Evolutionary conservation across 2,329 filamentous ascomycete genomes (phyloP).

Genomic region (Pseudopithomyces maydicus): DNA sequence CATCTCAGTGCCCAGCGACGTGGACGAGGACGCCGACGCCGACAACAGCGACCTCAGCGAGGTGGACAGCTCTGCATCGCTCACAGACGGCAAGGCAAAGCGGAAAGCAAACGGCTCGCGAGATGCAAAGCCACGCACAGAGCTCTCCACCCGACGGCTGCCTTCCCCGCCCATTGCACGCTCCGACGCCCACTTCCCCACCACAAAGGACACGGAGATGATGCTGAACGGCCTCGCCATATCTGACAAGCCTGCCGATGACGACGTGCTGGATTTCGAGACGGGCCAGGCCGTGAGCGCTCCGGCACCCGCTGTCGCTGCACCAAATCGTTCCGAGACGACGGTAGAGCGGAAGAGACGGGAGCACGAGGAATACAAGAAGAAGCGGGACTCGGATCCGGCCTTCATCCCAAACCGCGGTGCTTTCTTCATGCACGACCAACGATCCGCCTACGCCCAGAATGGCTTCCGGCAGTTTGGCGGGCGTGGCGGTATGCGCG

Average conservation of each 20-base stretch:
- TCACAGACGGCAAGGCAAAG: slow-evolving; percentile 43
- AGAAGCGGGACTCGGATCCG: slow-evolving; percentile 85
- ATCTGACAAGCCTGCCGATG: slow-evolving; percentile 46
- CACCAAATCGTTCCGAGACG: slow-evolving; percentile 55
- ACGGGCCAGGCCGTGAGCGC: slow-evolving; percentile 42
- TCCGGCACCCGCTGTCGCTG: slow-evolving; percentile 45
- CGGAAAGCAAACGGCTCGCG: slow-evolving; percentile 44
- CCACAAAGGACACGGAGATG: slow-evolving; percentile 61
- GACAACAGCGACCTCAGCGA: slow-evolving; percentile 64
- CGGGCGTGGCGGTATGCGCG: slow-evolving; percentile 64
- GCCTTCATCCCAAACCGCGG: slow-evolving; percentile 93
- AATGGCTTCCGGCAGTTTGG: slow-evolving; percentile 74
- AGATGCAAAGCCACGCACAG: slow-evolving; percentile 36
- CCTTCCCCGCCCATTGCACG: slow-evolving; percentile 43
- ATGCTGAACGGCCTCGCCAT: slow-evolving; percentile 65
- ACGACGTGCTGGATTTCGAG: slow-evolving; percentile 59
- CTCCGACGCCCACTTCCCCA: slow-evolving; percentile 47
- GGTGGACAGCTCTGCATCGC: slow-evolving; percentile 48
- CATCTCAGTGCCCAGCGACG: slow-evolving; percentile 61
- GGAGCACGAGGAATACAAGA: slow-evolving; percentile 90
- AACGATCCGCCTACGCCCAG: slow-evolving; percentile 74
- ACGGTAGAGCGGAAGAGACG: slow-evolving; percentile 74
- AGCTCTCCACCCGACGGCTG: slow-evolving; percentile 31
- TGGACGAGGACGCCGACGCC: slow-evolving; percentile 63
- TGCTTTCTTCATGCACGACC: slow-evolving; percentile 97